phyloP scores from a whole-genome alignment of 2,329 filamentous ascomycete genomes.

The Phaeosphaeria sp. region DNA sequence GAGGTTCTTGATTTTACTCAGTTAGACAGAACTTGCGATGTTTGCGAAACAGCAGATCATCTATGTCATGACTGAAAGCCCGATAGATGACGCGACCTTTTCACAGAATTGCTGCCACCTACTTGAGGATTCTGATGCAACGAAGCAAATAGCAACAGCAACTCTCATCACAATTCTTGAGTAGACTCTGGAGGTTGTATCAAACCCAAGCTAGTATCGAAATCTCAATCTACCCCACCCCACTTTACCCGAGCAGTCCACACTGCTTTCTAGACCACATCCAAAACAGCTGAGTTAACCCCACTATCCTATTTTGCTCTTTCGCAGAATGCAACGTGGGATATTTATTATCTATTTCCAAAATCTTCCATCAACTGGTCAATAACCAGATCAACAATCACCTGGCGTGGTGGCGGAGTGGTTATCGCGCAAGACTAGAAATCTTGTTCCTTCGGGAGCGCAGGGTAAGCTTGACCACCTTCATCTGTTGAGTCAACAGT shows the following conservation, averaged over 20 bases:
- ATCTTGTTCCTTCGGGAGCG: slow-evolving; percentile 51
- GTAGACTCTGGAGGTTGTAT: background rate
- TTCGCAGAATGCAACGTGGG: no score
- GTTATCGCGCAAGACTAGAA: slow-evolving; percentile 52
- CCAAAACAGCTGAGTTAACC: background rate
- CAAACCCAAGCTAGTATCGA: background rate
- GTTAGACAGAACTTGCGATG: no score
- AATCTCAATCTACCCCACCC: background rate
- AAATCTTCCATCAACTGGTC: background rate
- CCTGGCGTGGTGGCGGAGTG: slow-evolving; percentile 47
- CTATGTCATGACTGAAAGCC: background rate
- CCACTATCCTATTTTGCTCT: background rate
- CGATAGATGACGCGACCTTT: background rate
- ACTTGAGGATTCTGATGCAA: no score
- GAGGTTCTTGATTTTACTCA: no score
- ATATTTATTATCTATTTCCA: background rate
- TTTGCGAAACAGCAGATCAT: no score
- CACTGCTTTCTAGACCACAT: background rate
- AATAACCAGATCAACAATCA: background rate
- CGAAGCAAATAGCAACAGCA: background rate
- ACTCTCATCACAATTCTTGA: no score
- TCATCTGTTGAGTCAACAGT: no score
- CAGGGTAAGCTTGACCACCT: slow-evolving; percentile 8
- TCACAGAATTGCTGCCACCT: no score
- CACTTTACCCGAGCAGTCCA: slow-evolving; percentile 4